Evolutionary conservation across 2,329 filamentous ascomycete species (phyloP).

Genomic region (Pyrenophora seminiperda): DNA sequence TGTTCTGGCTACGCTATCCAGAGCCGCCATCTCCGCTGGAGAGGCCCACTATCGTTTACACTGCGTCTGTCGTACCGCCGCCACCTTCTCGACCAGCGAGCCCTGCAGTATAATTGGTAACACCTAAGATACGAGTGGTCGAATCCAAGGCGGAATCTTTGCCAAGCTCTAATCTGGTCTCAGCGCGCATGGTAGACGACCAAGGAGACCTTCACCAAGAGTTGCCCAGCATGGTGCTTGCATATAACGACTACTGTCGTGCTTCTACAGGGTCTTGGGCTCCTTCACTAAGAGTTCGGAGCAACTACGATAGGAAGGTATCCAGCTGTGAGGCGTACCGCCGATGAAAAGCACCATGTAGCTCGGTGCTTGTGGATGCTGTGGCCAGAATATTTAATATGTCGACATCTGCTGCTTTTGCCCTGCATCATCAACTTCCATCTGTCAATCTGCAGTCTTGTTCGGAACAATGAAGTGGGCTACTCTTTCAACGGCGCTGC

Average conservation of each 20-base stretch:
- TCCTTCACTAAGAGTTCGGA: conserved; percentile 39
- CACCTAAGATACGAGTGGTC: conserved; percentile 18
- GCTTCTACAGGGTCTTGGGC: conserved; percentile 27
- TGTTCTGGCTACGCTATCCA: conserved; percentile 17
- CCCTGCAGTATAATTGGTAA: conserved; percentile 10
- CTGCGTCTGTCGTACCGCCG: conserved; percentile 7
- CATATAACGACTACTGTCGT: conserved; percentile 20
- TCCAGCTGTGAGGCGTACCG: not conserved
- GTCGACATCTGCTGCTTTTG: conserved; percentile 14
- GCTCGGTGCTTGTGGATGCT: conserved; percentile 8
- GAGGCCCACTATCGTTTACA: conserved; percentile 3
- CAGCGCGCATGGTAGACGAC: conserved; percentile 19
- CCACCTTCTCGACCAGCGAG: conserved; percentile 4
- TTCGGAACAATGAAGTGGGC: conserved; percentile 42
- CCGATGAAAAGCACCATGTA: conserved; percentile 3
- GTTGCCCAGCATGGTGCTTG: conserved; percentile 25
- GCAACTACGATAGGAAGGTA: conserved; percentile 45
- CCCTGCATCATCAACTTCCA: conserved; percentile 28
- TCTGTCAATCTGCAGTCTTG: conserved; percentile 27
- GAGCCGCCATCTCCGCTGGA: conserved; percentile 12
- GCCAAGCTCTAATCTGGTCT: conserved; percentile 23
- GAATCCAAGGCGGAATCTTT: conserved; percentile 16
- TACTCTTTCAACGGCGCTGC: conserved; percentile 35
- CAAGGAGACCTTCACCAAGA: conserved; percentile 18
- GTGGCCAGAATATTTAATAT: conserved; percentile 22